Evolutionary conservation across 176 grass and related monocot genomes (phyloP).

Genomic region (Musa itinerans): DNA sequence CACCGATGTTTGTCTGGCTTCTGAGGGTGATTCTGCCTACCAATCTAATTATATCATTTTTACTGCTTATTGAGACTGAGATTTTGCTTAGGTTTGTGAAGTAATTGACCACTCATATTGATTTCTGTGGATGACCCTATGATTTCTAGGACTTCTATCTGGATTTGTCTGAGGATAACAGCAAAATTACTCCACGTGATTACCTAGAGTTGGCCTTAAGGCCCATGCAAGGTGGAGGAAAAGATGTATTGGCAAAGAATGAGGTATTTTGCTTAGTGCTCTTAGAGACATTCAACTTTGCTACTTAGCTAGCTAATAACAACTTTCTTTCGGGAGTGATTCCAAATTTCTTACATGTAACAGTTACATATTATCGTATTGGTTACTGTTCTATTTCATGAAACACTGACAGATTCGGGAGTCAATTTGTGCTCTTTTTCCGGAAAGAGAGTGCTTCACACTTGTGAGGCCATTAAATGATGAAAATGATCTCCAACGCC

Average conservation of each 20-base stretch:
- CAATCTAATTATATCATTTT: background rate
- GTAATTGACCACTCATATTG: background rate
- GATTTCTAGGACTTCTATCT: constrained; percentile 67
- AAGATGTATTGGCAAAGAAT: constrained; percentile 60
- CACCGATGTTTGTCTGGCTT: constrained; percentile 66
- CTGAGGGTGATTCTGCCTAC: constrained; percentile 41
- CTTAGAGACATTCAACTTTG: background rate
- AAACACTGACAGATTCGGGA: constrained; percentile 49
- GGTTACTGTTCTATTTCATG: background rate
- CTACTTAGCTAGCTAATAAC: background rate
- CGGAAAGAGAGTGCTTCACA: constrained; percentile 78
- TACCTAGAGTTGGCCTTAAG: constrained; percentile 66
- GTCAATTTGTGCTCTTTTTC: constrained; percentile 64
- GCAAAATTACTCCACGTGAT: constrained; percentile 61
- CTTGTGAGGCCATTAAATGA: constrained; percentile 62
- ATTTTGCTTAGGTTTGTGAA: background rate
- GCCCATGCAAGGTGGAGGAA: constrained; percentile 55
- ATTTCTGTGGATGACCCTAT: background rate
- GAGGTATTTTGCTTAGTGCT: constrained; percentile 38
- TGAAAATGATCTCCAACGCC: constrained; percentile 69
- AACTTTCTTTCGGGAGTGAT: background rate
- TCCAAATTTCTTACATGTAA: background rate
- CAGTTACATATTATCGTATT: background rate
- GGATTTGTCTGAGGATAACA: constrained; percentile 52
- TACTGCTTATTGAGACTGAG: background rate